These are phyloP conservation scores for Neotropicomus parvogracilis DNA, from an alignment of 1,284 basidiomycete species.

Conservation along the genomic window DNA sequence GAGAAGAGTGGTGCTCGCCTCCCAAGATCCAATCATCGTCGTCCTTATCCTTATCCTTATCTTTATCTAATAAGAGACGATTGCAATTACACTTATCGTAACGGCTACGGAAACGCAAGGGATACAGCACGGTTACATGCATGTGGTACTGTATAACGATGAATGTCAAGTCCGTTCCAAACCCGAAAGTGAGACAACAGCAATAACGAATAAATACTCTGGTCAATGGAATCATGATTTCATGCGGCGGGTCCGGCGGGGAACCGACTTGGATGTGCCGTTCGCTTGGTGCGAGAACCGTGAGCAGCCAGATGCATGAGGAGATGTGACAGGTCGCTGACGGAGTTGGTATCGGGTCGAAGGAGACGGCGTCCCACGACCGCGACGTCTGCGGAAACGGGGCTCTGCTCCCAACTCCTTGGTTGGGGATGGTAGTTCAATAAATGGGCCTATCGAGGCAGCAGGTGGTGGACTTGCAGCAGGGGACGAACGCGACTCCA, in stretches of 20 bases:
- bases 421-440: conserved; percentile 12
- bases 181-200: conserved; percentile 25
- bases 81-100: no score
- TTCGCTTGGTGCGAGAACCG: conserved; percentile 14
- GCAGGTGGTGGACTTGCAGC: conserved; percentile 10
- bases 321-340: conserved; percentile 24
- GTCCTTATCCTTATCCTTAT: no score
- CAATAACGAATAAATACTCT: conserved; percentile 33
- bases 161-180: conserved; percentile 11
- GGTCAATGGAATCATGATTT: conserved; percentile 2
- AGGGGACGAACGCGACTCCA: conserved; percentile 26
- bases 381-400: conserved; percentile 15
- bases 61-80: no score
- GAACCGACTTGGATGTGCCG: conserved; percentile 11
- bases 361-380: conserved; percentile 10
- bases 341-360: conserved; percentile 30
- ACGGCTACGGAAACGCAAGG: no score
- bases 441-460: conserved; percentile 6
- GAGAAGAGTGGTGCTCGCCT: no score
- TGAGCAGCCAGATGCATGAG: conserved; percentile 13
- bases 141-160: conserved; percentile 10
- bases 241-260: conserved; percentile 19
- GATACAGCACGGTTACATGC: not conserved
- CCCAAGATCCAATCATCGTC: no score
- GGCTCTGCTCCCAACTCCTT: conserved; percentile 7